Evolutionary conservation across 108 stramenopile genomes (phyloP), one percentile per base, ranked within the genome.

Genomic region (Pseudonitzschia multiseries): DNA sequence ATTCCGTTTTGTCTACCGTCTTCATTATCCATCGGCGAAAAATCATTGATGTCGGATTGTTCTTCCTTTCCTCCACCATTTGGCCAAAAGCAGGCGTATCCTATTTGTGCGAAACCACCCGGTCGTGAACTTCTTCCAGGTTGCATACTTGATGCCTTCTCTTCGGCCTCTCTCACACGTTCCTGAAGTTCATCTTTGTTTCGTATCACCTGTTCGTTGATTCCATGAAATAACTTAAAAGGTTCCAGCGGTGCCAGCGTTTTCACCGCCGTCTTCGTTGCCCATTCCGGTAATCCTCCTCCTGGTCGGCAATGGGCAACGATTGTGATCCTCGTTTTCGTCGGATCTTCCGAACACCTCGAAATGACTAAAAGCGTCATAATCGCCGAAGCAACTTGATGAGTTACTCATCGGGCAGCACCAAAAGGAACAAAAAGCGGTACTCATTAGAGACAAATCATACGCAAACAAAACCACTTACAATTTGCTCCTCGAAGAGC

Each of bases 401-500:
- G 24, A 54, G 21, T 53, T 24, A 20, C n/a, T 6, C 22, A 31
- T 36, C 36, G 4, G 41, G 44, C 36, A n/a, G 50, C n/a, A 51
- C n/a, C 9, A 3, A 53, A 57, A 33, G 42, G 28, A 46, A 32
- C 50, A 60, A 69, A 46, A 14, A 18, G 4, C 14, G 46, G 29
- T 46, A 42, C 12, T 32, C 17, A 52, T 40, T 40, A 21, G 18
- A 71, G 27, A 5, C n/a, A 32, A 74, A 50, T 12, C 21, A 61
- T 36, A 36, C 36, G 36, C 9, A 18, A 48, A 48, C 18, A 18
- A 18, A 48, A 63, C 50, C 68, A 59, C 77, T 62, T 68, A 78
- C 83, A 85, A 72, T 89, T 95, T 12, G 88, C 89, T 27, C 93
- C 93, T 51, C 93, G 79, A 52, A 95, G 80, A n/a, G 93, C 91